phyloP scores from a whole-genome alignment of 495 filamentous ascomycete genomes.

The Neurospora sp. region DNA sequence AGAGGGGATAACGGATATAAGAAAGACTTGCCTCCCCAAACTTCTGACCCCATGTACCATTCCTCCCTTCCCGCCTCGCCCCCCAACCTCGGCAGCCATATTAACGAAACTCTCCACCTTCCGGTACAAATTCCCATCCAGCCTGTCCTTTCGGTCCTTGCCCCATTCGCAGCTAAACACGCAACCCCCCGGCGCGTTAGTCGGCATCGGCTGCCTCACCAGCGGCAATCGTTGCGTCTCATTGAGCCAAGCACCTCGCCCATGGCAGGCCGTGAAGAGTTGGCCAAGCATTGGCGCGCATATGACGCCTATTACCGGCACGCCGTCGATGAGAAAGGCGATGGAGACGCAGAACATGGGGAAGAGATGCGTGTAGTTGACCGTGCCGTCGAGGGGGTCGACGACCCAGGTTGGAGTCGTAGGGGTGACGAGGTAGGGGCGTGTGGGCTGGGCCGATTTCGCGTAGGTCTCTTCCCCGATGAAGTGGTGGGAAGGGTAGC shows the following conservation, averaged over 20 bases:
- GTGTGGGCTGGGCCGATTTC: constrained; percentile 34
- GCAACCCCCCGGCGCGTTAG: constrained; percentile 53
- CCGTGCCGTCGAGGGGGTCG: constrained; percentile 61
- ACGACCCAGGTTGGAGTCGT: constrained; percentile 56
- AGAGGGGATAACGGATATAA: constrained; percentile 1
- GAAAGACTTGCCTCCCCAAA: constrained; percentile 34
- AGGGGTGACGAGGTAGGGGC: constrained; percentile 49
- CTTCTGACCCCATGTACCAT: constrained; percentile 75
- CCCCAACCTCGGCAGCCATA: constrained; percentile 53
- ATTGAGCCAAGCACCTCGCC: constrained; percentile 57
- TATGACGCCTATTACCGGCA: constrained; percentile 54
- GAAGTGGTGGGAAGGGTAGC: constrained; percentile 56
- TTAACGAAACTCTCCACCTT: constrained; percentile 63
- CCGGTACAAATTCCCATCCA: constrained; percentile 51
- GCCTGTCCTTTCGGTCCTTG: constrained; percentile 53
- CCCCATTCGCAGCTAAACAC: constrained; percentile 64
- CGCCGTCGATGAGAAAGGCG: constrained; percentile 45
- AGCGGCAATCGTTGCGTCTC: constrained; percentile 49
- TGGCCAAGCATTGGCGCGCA: constrained; percentile 55
- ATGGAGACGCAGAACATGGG: constrained; percentile 67
- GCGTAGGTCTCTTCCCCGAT: constrained; percentile 63
- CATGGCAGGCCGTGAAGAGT: constrained; percentile 50
- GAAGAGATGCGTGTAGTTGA: constrained; percentile 64
- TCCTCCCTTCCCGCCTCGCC: constrained; percentile 51
- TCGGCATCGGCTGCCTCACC: constrained; percentile 47